Evolutionary conservation across 1,139 yeast genomes (phyloP).

Genomic region (Geotrichum citri-aurantii): DNA sequence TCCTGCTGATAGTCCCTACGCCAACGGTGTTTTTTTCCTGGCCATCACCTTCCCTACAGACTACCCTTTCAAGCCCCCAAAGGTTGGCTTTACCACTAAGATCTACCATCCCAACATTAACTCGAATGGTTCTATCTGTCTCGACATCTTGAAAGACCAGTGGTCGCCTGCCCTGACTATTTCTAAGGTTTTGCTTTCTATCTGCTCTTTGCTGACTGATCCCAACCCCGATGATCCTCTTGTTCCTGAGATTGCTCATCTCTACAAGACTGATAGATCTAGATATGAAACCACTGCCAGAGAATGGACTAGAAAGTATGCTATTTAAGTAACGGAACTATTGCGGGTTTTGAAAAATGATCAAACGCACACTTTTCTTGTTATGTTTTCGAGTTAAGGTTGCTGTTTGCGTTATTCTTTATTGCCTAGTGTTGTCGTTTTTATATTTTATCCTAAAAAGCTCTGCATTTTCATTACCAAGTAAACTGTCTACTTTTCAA

Average conservation of each 20-base stretch:
- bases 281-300: conserved; percentile 96
- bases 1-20: conserved; percentile 88
- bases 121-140: conserved; percentile 80
- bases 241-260: conserved; percentile 97
- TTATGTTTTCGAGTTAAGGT: not conserved
- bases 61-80: conserved; percentile 92
- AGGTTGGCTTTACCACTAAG: conserved; percentile 83
- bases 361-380: not conserved
- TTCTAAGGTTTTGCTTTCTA: conserved; percentile 81
- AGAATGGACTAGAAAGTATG: conserved; percentile 98
- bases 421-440: not conserved
- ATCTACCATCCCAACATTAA: conserved; percentile 90
- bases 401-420: not conserved
- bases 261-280: conserved; percentile 89
- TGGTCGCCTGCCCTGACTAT: conserved; percentile 92
- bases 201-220: conserved; percentile 87
- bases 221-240: conserved; percentile 99
- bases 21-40: conserved; percentile 88
- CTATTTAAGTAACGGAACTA: conserved; percentile 49
- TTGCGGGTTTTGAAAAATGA: not conserved
- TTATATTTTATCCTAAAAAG: not conserved
- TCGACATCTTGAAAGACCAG: conserved; percentile 79
- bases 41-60: conserved; percentile 93
- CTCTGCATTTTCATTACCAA: not conserved
- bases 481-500: not conserved